Percentiles rank a stretch among this genome's conserved stretches.
Evolutionary conservation across 139 green algal species (phyloP).

Genomic region (Coelastrella sp.): DNA sequence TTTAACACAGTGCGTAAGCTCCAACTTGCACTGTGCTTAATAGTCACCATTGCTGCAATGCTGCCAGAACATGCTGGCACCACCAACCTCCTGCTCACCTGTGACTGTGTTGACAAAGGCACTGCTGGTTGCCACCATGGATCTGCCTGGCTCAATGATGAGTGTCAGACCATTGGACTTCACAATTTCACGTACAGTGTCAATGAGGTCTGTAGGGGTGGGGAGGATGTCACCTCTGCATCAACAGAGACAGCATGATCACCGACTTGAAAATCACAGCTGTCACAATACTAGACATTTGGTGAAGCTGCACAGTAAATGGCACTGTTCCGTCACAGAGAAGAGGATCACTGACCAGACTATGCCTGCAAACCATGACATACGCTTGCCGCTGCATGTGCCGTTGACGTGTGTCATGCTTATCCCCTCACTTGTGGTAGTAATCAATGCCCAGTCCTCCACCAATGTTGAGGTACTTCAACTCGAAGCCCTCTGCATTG

Average conservation of each 20-base stretch:
- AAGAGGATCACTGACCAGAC: too few species aligned
- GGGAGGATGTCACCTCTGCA: constrained; percentile 82
- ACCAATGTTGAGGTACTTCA: constrained; percentile 97
- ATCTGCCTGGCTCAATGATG: constrained; percentile 95
- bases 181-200: constrained; percentile 87
- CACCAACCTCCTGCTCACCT: constrained; percentile 56
- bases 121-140: constrained; percentile 88
- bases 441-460: constrained; percentile 98
- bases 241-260: not conserved
- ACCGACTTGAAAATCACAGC: too few species aligned
- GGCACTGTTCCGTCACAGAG: too few species aligned
- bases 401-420: too few species aligned
- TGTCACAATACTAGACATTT: not conserved
- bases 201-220: constrained; percentile 93
- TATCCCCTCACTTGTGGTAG: constrained; percentile 65
- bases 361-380: not conserved
- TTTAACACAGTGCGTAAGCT: too few species aligned
- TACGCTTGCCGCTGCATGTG: not conserved
- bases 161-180: constrained; percentile 86
- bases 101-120: constrained; percentile 92
- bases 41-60: too few species aligned
- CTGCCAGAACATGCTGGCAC: too few species aligned
- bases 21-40: too few species aligned
- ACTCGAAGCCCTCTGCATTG: constrained; percentile 90
- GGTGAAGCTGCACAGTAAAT: too few species aligned